Evolutionary conservation across 148 eudicot species (phyloP).

Genomic region (Nyssa sinensis): DNA sequence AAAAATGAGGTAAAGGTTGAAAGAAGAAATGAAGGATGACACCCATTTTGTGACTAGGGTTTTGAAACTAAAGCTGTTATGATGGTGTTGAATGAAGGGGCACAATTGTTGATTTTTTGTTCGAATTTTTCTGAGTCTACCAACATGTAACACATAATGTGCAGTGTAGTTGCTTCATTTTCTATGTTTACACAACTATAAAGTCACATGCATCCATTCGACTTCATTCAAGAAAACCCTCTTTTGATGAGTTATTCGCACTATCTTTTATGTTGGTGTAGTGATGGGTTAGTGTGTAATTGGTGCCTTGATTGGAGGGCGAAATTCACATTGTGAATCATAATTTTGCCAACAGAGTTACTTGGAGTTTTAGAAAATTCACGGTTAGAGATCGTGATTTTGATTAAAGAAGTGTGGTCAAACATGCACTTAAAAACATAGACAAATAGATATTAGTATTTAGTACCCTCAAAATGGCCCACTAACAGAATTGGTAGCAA

Average conservation of each 20-base stretch:
- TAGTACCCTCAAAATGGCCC: neutral
- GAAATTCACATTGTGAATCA: too few relatives aligned
- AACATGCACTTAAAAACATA: too few relatives aligned
- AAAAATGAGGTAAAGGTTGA: too few relatives aligned
- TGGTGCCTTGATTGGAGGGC: too few relatives aligned
- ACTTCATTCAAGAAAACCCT: neutral
- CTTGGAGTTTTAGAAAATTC: too few relatives aligned
- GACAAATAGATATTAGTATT: too few relatives aligned
- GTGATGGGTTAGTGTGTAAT: too few relatives aligned
- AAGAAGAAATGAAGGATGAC: too few relatives aligned
- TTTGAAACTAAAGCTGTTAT: neutral
- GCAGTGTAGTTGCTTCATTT: neutral
- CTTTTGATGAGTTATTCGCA: neutral
- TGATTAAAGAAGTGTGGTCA: too few relatives aligned
- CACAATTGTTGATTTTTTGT: neutral
- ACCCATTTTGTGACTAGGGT: neutral
- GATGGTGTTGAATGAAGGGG: neutral
- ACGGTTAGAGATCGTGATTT: too few relatives aligned
- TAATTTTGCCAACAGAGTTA: too few relatives aligned
- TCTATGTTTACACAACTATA: neutral
- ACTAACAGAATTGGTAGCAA: neutral
- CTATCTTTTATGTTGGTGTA: too few relatives aligned
- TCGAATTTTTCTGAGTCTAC: neutral
- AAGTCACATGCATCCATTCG: conserved; percentile 3
- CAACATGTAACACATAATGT: neutral